phyloP scores from a whole-genome alignment of 352 stramenopile genomes.

The Elongisporangium senticosum region DNA sequence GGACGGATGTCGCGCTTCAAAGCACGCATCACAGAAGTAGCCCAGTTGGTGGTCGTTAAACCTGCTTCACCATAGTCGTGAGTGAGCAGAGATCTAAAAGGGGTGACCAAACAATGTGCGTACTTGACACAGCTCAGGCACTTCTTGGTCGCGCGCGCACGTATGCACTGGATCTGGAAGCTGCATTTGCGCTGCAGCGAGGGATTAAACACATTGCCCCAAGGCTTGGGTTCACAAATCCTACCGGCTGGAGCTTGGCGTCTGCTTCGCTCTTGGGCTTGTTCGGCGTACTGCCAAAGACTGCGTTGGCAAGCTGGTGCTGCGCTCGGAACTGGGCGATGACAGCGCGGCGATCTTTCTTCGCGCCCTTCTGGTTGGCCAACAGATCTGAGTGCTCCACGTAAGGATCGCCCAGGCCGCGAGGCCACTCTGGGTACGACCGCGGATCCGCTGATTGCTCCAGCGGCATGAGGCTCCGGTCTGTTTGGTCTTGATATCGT shows the following conservation, averaged over 20 bases:
- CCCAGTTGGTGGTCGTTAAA: conserved; percentile 46
- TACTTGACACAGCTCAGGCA: conserved; percentile 70
- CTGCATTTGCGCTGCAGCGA: conserved; percentile 34
- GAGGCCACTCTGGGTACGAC: conserved; percentile 57
- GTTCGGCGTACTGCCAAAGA: neutral
- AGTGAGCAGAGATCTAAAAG: conserved; percentile 1
- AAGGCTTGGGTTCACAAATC: too few species aligned
- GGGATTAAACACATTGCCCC: neutral
- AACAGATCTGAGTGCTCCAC: conserved; percentile 14
- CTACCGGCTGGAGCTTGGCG: neutral
- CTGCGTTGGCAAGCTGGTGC: conserved; percentile 6
- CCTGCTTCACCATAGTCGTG: conserved; percentile 17
- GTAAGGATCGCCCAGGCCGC: conserved; percentile 42
- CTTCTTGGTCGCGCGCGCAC: conserved; percentile 44
- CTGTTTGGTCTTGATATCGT: neutral
- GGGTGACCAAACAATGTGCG: too few species aligned
- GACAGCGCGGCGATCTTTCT: conserved; percentile 28
- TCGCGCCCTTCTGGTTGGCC: neutral
- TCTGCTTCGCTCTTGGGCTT: neutral
- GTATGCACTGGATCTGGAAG: conserved; percentile 46
- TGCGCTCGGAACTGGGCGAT: conserved; percentile 31
- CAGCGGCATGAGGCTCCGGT: neutral
- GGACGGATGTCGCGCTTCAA: conserved; percentile 40
- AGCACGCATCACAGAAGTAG: conserved; percentile 71
- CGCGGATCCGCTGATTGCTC: neutral